A percentile compares a stretch with the other conserved stretches of the same genome.
phyloP scores from a whole-genome alignment of 257 asterid species.

The Henckelia pumila region DNA sequence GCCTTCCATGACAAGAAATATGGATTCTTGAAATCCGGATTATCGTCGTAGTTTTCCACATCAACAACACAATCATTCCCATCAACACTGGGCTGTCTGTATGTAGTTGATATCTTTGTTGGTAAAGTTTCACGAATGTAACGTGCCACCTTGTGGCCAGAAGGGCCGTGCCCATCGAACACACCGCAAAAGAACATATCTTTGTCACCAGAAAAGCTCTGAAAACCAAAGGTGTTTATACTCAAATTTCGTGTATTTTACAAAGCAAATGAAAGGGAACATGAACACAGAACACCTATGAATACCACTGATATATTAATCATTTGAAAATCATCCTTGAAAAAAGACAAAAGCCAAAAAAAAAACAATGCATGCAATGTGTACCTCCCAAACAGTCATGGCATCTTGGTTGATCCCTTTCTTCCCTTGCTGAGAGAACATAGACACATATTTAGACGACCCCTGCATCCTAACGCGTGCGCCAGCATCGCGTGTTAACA shows the following conservation, averaged over 20 bases:
- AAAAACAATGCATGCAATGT: background rate
- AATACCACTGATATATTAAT: no score
- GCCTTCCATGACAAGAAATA: constrained; percentile 59
- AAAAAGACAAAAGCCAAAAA: background rate
- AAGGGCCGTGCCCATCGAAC: constrained; percentile 91
- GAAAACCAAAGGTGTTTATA: constrained; percentile 1
- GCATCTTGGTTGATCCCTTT: constrained; percentile 82
- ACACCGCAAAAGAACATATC: constrained; percentile 69
- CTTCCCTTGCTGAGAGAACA: constrained; percentile 68
- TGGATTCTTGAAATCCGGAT: constrained; percentile 32
- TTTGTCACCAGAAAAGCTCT: constrained; percentile 73
- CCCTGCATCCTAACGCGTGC: constrained; percentile 71
- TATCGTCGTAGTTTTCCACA: constrained; percentile 9
- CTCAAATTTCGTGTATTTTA: no score
- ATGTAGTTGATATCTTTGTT: constrained; percentile 49
- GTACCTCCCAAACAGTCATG: constrained; percentile 98
- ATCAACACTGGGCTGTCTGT: constrained; percentile 28
- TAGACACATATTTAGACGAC: constrained; percentile 58
- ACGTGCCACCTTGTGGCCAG: constrained; percentile 76
- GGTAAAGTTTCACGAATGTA: constrained; percentile 69
- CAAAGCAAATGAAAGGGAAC: background rate
- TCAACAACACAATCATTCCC: constrained; percentile 30
- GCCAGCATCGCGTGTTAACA: constrained; percentile 58
- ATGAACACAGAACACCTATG: no score
- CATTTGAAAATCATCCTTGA: no score